Percentiles rank a stretch among this genome's conserved stretches.
phyloP scores from a whole-genome alignment of 352 stramenopile species.

The Phytophthora tentaculata region DNA sequence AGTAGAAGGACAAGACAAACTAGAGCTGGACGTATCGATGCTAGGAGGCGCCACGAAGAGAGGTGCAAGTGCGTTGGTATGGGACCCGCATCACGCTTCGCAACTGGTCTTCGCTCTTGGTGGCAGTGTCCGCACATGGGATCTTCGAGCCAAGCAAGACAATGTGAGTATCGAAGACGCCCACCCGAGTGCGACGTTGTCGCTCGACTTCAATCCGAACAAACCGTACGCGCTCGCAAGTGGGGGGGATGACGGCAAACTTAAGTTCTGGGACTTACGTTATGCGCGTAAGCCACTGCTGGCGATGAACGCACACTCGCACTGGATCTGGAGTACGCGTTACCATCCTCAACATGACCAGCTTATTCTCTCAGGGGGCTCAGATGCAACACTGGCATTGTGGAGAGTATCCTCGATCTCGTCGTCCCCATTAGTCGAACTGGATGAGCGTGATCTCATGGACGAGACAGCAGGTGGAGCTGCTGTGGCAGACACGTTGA shows the following conservation, averaged over 20 bases:
- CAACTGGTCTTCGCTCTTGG: conserved; percentile 74
- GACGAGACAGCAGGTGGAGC: conserved; percentile 59
- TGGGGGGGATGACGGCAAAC: conserved; percentile 92
- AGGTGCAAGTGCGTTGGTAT: conserved; percentile 49
- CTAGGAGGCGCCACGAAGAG: conserved; percentile 40
- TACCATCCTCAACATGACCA: conserved; percentile 99
- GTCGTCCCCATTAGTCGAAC: conserved; percentile 94
- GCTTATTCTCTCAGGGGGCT: conserved; percentile 93
- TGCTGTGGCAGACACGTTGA: conserved; percentile 73
- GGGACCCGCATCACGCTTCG: conserved; percentile 85
- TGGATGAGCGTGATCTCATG: conserved; percentile 87
- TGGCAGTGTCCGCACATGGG: conserved; percentile 73
- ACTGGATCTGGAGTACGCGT: conserved; percentile 92
- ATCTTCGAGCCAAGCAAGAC: conserved; percentile 59
- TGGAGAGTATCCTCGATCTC: conserved; percentile 98
- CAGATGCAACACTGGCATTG: conserved; percentile 93
- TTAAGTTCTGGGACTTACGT: conserved; percentile 99
- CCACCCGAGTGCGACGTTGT: conserved; percentile 62
- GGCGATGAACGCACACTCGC: conserved; percentile 89
- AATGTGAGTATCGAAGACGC: conserved; percentile 61
- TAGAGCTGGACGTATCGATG: conserved; percentile 62
- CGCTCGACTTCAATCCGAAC: conserved; percentile 99
- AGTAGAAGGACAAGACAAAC: conserved; percentile 44
- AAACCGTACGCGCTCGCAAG: conserved; percentile 93
- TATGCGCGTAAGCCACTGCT: conserved; percentile 79